These are phyloP conservation scores for Saccharomycopsis hybrid DNA, from an alignment of 1,139 yeast genomes.

Conservation along the genomic window DNA sequence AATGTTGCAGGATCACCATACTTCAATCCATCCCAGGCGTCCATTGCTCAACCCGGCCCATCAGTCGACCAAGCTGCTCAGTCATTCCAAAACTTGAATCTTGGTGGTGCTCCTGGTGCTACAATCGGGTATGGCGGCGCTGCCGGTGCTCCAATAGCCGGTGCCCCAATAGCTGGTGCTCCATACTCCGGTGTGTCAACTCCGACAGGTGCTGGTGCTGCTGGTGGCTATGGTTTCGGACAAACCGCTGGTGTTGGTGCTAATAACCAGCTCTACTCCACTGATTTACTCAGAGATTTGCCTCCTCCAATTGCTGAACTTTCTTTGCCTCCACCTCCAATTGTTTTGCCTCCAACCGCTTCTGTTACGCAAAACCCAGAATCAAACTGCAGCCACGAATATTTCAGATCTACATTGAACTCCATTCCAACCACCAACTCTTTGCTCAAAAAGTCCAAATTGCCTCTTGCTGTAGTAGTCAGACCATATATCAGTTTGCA, in stretches of 20 bases:
- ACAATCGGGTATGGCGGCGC: neutral
- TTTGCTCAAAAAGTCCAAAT: slow-evolving; percentile 76
- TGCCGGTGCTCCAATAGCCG: neutral
- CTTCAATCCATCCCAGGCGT: no score
- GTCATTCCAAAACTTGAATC: slow-evolving; percentile 37
- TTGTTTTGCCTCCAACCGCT: slow-evolving; percentile 61
- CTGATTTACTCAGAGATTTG: slow-evolving; percentile 74
- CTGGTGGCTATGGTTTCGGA: slow-evolving; percentile 16
- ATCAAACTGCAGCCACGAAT: slow-evolving; percentile 67
- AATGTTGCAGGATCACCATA: slow-evolving; percentile 22
- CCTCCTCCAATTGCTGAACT: slow-evolving; percentile 88
- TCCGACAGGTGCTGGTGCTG: slow-evolving; percentile 5
- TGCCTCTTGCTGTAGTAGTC: slow-evolving; percentile 85
- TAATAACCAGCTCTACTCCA: slow-evolving; percentile 77
- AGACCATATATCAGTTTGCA: slow-evolving; percentile 80
- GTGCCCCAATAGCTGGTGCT: neutral
- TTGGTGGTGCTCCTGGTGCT: slow-evolving; percentile 24
- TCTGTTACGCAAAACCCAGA: slow-evolving; percentile 55
- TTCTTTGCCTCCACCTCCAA: slow-evolving; percentile 87
- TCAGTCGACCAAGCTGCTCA: slow-evolving; percentile 34
- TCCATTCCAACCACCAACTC: slow-evolving; percentile 73
- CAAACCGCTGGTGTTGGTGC: slow-evolving; percentile 4
- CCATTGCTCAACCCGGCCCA: slow-evolving; percentile 17
- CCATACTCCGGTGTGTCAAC: neutral
- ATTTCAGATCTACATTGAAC: slow-evolving; percentile 81